Evolutionary conservation across 2,329 filamentous ascomycete species (phyloP), one percentile per base, ranked within the genome.

Genomic region (Aspergillus bombycis): DNA sequence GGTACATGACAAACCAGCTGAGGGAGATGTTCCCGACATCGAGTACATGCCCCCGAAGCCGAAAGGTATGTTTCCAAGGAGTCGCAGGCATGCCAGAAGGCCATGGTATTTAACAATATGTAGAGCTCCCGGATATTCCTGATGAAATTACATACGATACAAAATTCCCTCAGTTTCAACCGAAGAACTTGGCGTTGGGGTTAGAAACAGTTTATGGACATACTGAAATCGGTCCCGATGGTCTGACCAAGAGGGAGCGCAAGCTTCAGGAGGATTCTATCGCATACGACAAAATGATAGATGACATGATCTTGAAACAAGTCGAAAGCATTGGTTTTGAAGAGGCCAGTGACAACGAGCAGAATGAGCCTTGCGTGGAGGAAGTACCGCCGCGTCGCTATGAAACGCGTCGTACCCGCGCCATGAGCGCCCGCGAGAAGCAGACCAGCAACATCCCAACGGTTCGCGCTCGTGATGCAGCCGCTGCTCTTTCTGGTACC

Each of bases 1-100:
- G 57, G 82, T 84, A 5, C 86, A 89, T 58, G 78, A 80, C 45
- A 76, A 74, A 32, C 57, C 77, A 14, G 75, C 78, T n/a, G 80
- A 84, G 57, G 82, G 86, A 59, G 80, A 84, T 65, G 83, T 91
- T 52, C 88, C 89, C 30, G 94, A 97, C 60, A 88, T 94, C 64
- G 95, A 98, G 82, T 97, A 96, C 76, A 93, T 93, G 75, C 93
- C 94, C 7, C 92, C 93, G 0, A 89, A 84, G 64, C 85, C 89
- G 1, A 85, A 85, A 68, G 81, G 82, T 83, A 74, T 62, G 74
- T 63, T n/a, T 28, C 23, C 14, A 66, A 75, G 26, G 70, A 64
- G 21, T 14, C 12, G 48, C n/a, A 16, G 16, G 14, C 14, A 30
- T n/a, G 28, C n/a, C 34, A 30, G 19, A 11, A 16, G 12, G 30